Evolutionary conservation across 495 filamentous ascomycete species (phyloP).

Genomic region (Xylaria bambusicola): DNA sequence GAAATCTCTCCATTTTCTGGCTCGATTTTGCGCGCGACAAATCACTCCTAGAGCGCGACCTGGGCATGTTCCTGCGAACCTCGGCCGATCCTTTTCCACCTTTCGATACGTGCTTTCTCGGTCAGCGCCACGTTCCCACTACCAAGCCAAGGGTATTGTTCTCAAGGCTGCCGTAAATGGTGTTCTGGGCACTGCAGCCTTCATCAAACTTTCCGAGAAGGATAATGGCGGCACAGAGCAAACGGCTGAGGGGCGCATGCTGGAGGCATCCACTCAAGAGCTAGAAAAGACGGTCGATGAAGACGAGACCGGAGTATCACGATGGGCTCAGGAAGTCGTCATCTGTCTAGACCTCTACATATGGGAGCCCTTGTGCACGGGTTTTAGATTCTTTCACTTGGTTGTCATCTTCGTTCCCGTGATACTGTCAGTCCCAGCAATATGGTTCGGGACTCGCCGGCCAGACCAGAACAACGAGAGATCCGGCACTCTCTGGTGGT

Average conservation of each 20-base stretch:
- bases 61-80: constrained; percentile 11
- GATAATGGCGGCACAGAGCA: constrained; percentile 60
- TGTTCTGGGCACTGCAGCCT: constrained; percentile 54
- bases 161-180: constrained; percentile 57
- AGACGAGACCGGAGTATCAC: constrained; percentile 57
- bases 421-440: constrained; percentile 71
- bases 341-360: constrained; percentile 71
- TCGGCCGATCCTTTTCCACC: constrained; percentile 25
- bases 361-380: constrained; percentile 86
- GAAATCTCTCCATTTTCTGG: constrained; percentile 28
- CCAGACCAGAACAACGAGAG: constrained; percentile 67
- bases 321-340: constrained; percentile 55
- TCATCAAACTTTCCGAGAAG: constrained; percentile 71
- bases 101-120: constrained; percentile 11
- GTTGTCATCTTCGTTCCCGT: constrained; percentile 90
- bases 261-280: constrained; percentile 75
- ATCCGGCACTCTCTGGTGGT: constrained; percentile 91
- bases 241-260: constrained; percentile 82
- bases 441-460: constrained; percentile 72
- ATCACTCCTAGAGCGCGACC: constrained; percentile 17
- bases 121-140: neutral
- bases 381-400: constrained; percentile 80
- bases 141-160: constrained; percentile 26
- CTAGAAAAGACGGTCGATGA: constrained; percentile 66
- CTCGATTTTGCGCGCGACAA: constrained; percentile 32